Conservation (phyloP, 129 eudicot genomes). For the Mikania micrantha region DNA sequence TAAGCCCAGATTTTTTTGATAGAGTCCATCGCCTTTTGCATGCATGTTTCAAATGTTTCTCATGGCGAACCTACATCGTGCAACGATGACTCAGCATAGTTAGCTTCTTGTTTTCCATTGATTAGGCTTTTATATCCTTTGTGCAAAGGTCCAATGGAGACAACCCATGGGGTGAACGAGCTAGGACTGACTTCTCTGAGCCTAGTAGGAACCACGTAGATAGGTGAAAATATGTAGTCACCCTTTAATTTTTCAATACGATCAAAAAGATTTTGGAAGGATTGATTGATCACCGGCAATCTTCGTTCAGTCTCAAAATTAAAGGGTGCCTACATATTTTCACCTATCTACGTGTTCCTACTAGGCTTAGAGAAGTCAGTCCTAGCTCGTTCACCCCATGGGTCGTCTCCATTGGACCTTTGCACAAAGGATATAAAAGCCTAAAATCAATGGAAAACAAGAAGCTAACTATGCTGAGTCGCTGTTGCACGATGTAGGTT, state of each 20-base stretch:
- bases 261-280: neutral
- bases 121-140: neutral
- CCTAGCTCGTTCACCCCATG: slow-evolving; percentile 5
- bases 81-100: slow-evolving; percentile 1
- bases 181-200: neutral
- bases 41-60: neutral
- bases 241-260: neutral
- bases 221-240: neutral
- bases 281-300: no score
- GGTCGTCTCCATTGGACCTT: slow-evolving; percentile 21
- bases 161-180: slow-evolving; percentile 10
- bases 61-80: neutral
- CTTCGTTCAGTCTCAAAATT: no score
- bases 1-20: neutral
- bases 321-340: neutral
- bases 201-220: slow-evolving; percentile 7
- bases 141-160: slow-evolving; percentile 23
- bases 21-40: neutral
- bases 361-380: neutral
- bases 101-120: neutral
- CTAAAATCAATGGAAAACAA: neutral
- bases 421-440: neutral
- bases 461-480: neutral
- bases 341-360: slow-evolving; percentile 15
- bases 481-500: neutral